A percentile compares a stretch with the other conserved stretches of the same genome.
Evolutionary conservation across 1,284 basidiomycete species (phyloP).

Genomic region (Cutaneotrichosporon cutaneum): DNA sequence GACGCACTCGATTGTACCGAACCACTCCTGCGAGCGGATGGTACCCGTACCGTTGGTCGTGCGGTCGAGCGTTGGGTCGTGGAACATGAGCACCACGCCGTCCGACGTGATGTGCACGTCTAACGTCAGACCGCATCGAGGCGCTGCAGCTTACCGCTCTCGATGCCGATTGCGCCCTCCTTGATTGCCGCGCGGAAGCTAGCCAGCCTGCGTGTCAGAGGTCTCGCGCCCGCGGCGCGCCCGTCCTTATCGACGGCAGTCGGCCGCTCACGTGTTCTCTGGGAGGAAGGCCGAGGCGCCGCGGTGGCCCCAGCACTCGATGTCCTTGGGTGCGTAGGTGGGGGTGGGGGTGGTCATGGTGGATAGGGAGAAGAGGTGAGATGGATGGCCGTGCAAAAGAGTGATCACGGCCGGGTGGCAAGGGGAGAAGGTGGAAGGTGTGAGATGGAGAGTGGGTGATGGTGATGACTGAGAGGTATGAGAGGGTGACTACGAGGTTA

Average conservation of each 20-base stretch:
- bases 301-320: slow-evolving; percentile 86
- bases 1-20: slow-evolving; percentile 51
- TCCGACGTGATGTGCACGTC: slow-evolving; percentile 95
- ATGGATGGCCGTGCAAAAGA: neutral
- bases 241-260: neutral
- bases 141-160: slow-evolving; percentile 59
- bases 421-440: neutral
- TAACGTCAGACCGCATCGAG: slow-evolving; percentile 48
- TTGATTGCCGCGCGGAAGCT: slow-evolving; percentile 89
- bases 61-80: slow-evolving; percentile 70
- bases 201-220: slow-evolving; percentile 61
- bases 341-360: neutral
- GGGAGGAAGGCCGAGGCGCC: slow-evolving; percentile 60
- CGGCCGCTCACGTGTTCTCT: slow-evolving; percentile 49
- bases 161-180: slow-evolving; percentile 90
- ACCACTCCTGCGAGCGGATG: slow-evolving; percentile 55
- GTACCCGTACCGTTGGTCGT: slow-evolving; percentile 60
- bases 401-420: slow-evolving; percentile 1
- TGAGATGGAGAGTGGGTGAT: neutral
- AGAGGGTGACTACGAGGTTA: too few species aligned
- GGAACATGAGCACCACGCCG: slow-evolving; percentile 92
- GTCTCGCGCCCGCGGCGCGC: slow-evolving; percentile 9
- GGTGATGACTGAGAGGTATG: too few species aligned
- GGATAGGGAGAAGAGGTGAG: too few species aligned
- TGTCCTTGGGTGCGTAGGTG: slow-evolving; percentile 34